Evolutionary conservation across 495 filamentous ascomycete species (phyloP), one percentile per base, ranked within the genome.

Genomic region (Penicillium antarcticum): DNA sequence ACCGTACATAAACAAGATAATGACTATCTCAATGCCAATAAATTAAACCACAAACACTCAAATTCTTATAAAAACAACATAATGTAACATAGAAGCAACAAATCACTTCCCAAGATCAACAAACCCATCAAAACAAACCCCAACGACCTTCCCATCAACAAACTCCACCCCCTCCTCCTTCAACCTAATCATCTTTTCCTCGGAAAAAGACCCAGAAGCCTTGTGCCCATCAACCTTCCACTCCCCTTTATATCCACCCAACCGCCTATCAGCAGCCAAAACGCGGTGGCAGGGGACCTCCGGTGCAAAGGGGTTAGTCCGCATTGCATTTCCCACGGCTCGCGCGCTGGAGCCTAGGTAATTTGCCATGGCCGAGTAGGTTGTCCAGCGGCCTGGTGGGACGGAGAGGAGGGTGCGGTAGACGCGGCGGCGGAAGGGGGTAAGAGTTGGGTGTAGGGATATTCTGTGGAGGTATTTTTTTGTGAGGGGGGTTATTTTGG

Each of bases 301-400:
- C 0, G 86, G 86, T 33, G 86, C 86, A 55, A 81, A 88, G 0
- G 85, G 86, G 54, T 88, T 89, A 13, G 73, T 77, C 17, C 88
- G 78, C 61, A 89, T 80, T 0, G 89, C 89, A 51, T 85, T 88
- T 10, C 90, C 90, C 2, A 95, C 85, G 2, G 90, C 90, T 1
- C 90, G 77, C 21, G 90, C 85, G 9, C 86, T 89, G 3, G 86
- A 87, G 12, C 69, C 61, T 1, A 94, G 76, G 18, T 85, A 76
- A 19, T 77, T 71, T 1, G 89, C 80, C 26, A 95, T 68, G 1
- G 85, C 78, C 14, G 80, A 82, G 74, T 95, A 92, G 3, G 87
- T 87, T 10, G 83, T 85, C 63, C 89, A 84, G 45, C 71, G 73
- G 12, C 89, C 89, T 5, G 67, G 61, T 0, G 89, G 88, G 44